These are phyloP conservation scores for Tuber melanosporum DNA, from an alignment of 495 filamentous ascomycete genomes.

Conservation along the genomic window DNA sequence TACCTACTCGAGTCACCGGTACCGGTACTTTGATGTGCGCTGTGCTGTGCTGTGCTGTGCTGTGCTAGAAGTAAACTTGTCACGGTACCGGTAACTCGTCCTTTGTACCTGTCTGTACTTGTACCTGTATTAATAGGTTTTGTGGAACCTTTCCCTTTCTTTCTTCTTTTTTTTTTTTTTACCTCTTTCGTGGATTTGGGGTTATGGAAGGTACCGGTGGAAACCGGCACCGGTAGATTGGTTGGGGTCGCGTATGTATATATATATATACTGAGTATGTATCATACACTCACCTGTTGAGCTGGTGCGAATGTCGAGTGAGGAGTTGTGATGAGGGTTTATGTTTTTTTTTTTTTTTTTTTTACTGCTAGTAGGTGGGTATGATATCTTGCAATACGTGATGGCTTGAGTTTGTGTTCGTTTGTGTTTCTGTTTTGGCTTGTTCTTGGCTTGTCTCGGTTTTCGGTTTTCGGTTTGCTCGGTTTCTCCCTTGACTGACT, in stretches of 20 bases:
- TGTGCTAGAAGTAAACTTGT: neutral
- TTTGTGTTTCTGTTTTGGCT: neutral
- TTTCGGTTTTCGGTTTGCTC: neutral
- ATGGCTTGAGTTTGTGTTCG: neutral
- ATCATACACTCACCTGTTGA: too few relatives aligned
- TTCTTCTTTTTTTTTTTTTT: neutral
- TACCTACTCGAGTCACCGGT: too few relatives aligned
- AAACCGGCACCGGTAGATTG: neutral
- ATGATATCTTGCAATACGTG: neutral
- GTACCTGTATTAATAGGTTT: neutral
- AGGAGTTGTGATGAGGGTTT: neutral
- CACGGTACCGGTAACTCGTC: too few relatives aligned
- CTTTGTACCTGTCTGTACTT: too few relatives aligned
- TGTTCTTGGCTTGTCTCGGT: neutral
- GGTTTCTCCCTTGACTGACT: neutral
- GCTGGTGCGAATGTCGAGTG: neutral
- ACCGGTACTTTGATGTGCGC: neutral
- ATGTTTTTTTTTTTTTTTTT: too few relatives aligned
- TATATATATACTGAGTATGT: neutral
- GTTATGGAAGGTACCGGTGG: neutral
- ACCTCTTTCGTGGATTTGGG: neutral
- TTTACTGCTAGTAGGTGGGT: neutral
- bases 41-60: conserved; percentile 1
- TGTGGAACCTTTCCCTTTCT: neutral
- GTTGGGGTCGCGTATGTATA: neutral